Evolutionary conservation across 371 early-diverging fungal genomes (phyloP).

Genomic region (Syncephalis fuscata): DNA sequence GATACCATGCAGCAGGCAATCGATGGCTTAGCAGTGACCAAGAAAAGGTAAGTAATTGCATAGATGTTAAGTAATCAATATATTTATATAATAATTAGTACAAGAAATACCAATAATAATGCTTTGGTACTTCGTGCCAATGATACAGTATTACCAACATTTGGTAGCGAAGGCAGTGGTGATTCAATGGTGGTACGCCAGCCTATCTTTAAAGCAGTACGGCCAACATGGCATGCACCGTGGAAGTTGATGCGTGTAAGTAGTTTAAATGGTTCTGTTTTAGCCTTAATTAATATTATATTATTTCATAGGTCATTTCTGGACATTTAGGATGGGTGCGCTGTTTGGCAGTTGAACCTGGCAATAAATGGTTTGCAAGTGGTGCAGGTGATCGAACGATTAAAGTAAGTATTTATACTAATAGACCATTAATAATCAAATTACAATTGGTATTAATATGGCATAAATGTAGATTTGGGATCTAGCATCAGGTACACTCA

Average conservation of each 20-base stretch:
- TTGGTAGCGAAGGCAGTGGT: conserved; percentile 13
- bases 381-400: conserved; percentile 94
- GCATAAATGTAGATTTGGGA: conserved; percentile 74
- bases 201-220: conserved; percentile 29
- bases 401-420: conserved; percentile 36
- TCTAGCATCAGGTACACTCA: conserved; percentile 88
- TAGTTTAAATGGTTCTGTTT: too few relatives aligned
- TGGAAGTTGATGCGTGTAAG: conserved; percentile 89
- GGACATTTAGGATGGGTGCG: conserved; percentile 97
- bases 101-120: conserved; percentile 1
- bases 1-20: conserved; percentile 2
- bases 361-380: conserved; percentile 95
- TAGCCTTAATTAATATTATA: too few relatives aligned
- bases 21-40: conserved; percentile 3
- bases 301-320: conserved; percentile 46
- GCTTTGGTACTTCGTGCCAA: conserved; percentile 1
- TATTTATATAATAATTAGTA: background rate
- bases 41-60: conserved; percentile 2
- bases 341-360: conserved; percentile 78
- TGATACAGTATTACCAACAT: background rate
- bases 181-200: conserved; percentile 38
- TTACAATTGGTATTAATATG: background rate
- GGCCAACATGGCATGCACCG: conserved; percentile 93
- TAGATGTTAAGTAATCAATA: background rate
- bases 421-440: too few relatives aligned